Conservation (phyloP, 129 eudicot species). For the Kitagawia praeruptora region DNA sequence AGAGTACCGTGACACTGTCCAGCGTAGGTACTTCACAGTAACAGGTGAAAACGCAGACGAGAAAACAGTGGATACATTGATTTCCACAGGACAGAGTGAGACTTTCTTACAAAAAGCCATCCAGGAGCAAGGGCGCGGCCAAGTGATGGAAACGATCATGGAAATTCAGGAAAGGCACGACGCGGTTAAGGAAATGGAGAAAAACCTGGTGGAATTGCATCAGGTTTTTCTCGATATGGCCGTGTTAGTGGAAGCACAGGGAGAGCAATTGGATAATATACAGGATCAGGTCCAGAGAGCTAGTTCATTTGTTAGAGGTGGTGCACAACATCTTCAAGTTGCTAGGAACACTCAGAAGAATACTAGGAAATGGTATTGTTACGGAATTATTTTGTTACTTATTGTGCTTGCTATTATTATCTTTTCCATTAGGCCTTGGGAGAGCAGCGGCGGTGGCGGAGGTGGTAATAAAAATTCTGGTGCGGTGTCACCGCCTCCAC, state of each 20-base stretch:
- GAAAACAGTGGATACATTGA: slow-evolving; percentile 38
- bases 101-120: slow-evolving; percentile 46
- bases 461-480: background rate
- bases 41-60: slow-evolving; percentile 71
- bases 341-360: slow-evolving; percentile 39
- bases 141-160: slow-evolving; percentile 50
- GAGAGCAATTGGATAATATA: slow-evolving; percentile 40
- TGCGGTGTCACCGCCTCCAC: background rate
- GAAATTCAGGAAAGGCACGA: slow-evolving; percentile 76
- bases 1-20: slow-evolving; percentile 71
- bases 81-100: slow-evolving; percentile 43
- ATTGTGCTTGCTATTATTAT: slow-evolving; percentile 28
- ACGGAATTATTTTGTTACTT: slow-evolving; percentile 24
- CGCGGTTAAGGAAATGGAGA: slow-evolving; percentile 55
- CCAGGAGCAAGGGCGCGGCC: slow-evolving; percentile 63
- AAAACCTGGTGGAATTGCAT: slow-evolving; percentile 50
- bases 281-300: slow-evolving; percentile 52
- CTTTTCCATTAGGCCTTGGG: slow-evolving; percentile 34
- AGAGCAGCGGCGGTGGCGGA: slow-evolving; percentile 1
- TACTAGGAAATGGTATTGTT: slow-evolving; percentile 40
- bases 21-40: slow-evolving; percentile 46
- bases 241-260: slow-evolving; percentile 48
- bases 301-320: slow-evolving; percentile 44
- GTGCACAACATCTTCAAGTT: slow-evolving; percentile 31
- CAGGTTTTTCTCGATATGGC: slow-evolving; percentile 75